Evolutionary conservation across 1,284 basidiomycete genomes (phyloP).

Genomic region (Ustilago shanxiensis): DNA sequence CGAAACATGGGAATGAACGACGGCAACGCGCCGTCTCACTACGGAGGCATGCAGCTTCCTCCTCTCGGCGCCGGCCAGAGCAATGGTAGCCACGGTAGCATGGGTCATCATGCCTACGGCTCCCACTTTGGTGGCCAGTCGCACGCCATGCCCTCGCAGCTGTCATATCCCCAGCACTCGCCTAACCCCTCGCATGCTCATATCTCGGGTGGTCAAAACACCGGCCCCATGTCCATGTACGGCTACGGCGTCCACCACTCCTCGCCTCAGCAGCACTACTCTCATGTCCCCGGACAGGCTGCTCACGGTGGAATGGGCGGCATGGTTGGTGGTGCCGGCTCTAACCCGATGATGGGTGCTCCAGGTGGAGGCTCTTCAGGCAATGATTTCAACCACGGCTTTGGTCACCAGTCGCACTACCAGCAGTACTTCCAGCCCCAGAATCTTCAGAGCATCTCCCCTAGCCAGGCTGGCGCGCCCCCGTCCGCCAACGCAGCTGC

Average conservation of each 20-base stretch:
- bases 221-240: conserved; percentile 56
- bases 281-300: conserved; percentile 52
- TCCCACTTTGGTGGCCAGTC: conserved; percentile 35
- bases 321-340: conserved; percentile 51
- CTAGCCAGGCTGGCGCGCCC: conserved; percentile 50
- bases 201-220: conserved; percentile 43
- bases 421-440: conserved; percentile 56
- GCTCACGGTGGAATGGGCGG: conserved; percentile 54
- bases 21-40: conserved; percentile 42
- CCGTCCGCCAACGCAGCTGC: conserved; percentile 33
- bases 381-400: conserved; percentile 49
- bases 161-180: conserved; percentile 54
- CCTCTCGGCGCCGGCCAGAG: conserved; percentile 52
- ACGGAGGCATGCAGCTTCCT: conserved; percentile 56
- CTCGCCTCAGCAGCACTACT: conserved; percentile 55
- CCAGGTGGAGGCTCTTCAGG: conserved; percentile 43
- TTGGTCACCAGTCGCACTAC: conserved; percentile 54
- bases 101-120: conserved; percentile 53
- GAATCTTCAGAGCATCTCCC: conserved; percentile 50
- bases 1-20: conserved; percentile 51
- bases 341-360: conserved; percentile 57
- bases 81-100: conserved; percentile 49
- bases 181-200: conserved; percentile 51
- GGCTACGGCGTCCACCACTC: conserved; percentile 52
- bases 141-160: conserved; percentile 53